Percentiles rank a stretch among this genome's conserved stretches.
These are phyloP conservation scores for Erysimum cheiri DNA, from an alignment of 441 rosid species.

Conservation along the genomic window DNA sequence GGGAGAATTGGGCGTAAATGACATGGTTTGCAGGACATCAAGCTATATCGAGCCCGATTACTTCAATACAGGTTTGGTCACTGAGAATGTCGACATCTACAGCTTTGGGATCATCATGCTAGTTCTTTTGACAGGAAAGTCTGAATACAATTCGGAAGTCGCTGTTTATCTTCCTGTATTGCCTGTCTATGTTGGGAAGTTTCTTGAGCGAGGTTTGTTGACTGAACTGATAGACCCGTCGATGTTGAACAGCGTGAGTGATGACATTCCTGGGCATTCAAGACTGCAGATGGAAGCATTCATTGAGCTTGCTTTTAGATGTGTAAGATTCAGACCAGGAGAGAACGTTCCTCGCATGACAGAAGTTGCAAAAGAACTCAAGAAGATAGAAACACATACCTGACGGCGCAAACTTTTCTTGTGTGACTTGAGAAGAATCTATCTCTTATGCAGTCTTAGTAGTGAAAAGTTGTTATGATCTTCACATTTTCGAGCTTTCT, in stretches of 20 bases:
- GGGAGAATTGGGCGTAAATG: conserved; percentile 22
- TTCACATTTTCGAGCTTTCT: background rate
- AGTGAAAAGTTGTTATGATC: background rate
- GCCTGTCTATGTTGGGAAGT: conserved; percentile 31
- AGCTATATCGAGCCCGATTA: conserved; percentile 33
- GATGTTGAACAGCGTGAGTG: background rate
- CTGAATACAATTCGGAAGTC: background rate
- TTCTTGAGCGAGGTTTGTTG: conserved; percentile 24
- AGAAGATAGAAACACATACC: conserved; percentile 31
- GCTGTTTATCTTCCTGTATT: conserved; percentile 29
- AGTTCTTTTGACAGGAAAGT: conserved; percentile 32
- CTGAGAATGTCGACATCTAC: conserved; percentile 41
- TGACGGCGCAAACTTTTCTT: conserved; percentile 7
- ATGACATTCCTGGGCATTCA: background rate
- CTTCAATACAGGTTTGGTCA: conserved; percentile 28
- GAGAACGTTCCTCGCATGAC: conserved; percentile 19
- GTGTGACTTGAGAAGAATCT: background rate
- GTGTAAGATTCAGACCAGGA: conserved; percentile 30
- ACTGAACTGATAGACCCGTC: conserved; percentile 31
- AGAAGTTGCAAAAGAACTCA: conserved; percentile 28
- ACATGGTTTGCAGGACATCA: conserved; percentile 31
- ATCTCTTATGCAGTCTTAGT: background rate
- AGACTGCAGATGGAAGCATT: conserved; percentile 38
- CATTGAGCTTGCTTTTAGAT: conserved; percentile 31
- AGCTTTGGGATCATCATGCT: conserved; percentile 38